Conservation (phyloP, 148 eudicot genomes). For the Silene latifolia region DNA sequence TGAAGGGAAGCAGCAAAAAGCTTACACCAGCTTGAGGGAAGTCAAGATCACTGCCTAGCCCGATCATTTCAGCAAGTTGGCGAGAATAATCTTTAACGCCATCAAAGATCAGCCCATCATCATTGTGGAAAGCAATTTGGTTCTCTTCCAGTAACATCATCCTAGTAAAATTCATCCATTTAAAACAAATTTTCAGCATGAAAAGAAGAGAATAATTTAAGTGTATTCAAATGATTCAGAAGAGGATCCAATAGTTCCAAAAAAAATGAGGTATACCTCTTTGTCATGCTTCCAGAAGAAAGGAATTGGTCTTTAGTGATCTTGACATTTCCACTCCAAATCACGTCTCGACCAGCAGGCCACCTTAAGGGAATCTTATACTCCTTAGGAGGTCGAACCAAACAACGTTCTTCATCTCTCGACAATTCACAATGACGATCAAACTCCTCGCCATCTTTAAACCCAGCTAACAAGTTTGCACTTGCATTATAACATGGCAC, state of each 20-base stretch:
- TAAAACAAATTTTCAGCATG: too few species aligned
- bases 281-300: conserved; percentile 95
- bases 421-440: conserved; percentile 82
- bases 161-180: too few species aligned
- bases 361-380: conserved; percentile 82
- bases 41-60: conserved; percentile 71
- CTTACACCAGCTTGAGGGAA: conserved; percentile 82
- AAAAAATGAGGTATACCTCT: conserved; percentile 46
- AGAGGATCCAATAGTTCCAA: too few species aligned
- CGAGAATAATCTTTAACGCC: conserved; percentile 92
- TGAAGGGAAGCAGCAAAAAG: conserved; percentile 12
- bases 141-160: conserved; percentile 92
- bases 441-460: conserved; percentile 75
- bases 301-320: conserved; percentile 84
- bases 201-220: not conserved
- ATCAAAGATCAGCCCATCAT: conserved; percentile 76
- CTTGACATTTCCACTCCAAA: conserved; percentile 97
- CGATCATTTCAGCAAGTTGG: conserved; percentile 90
- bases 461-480: conserved; percentile 53
- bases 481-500: conserved; percentile 86
- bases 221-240: not conserved
- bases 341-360: conserved; percentile 90
- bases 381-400: conserved; percentile 84
- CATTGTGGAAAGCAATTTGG: conserved; percentile 92
- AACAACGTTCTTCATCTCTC: conserved; percentile 44